Evolutionary conservation across 1,139 yeast genomes (phyloP).

Genomic region (Protomyces pachydermus): DNA sequence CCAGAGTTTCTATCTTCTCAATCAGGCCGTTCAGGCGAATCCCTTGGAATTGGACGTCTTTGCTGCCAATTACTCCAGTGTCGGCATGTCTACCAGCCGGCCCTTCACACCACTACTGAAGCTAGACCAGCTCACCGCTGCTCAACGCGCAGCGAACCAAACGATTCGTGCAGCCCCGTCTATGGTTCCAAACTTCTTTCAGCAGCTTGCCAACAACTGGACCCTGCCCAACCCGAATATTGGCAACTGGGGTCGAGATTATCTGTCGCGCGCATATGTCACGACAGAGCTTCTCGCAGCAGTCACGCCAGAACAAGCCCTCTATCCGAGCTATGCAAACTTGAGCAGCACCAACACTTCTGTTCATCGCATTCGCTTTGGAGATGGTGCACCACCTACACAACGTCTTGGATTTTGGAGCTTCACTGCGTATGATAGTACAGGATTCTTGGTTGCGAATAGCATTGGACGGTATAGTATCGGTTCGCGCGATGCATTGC

Average conservation of each 20-base stretch:
- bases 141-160: neutral
- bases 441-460: constrained; percentile 1
- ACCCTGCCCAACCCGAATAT: neutral
- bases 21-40: neutral
- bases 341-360: neutral
- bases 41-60: neutral
- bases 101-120: neutral
- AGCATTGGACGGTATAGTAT: neutral
- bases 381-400: neutral
- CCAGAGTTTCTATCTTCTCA: neutral
- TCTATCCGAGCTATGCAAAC: neutral
- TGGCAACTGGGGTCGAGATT: neutral
- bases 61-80: neutral
- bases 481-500: neutral
- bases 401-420: neutral
- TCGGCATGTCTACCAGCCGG: neutral
- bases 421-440: neutral
- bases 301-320: neutral
- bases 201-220: neutral
- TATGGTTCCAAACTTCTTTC: neutral
- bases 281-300: neutral
- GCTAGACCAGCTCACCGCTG: neutral
- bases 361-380: neutral
- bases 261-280: neutral
- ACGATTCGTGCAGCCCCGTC: neutral